These are phyloP conservation scores for Colletotrichum coccodes DNA, from an alignment of 2,329 filamentous ascomycete genomes.

Conservation along the genomic window DNA sequence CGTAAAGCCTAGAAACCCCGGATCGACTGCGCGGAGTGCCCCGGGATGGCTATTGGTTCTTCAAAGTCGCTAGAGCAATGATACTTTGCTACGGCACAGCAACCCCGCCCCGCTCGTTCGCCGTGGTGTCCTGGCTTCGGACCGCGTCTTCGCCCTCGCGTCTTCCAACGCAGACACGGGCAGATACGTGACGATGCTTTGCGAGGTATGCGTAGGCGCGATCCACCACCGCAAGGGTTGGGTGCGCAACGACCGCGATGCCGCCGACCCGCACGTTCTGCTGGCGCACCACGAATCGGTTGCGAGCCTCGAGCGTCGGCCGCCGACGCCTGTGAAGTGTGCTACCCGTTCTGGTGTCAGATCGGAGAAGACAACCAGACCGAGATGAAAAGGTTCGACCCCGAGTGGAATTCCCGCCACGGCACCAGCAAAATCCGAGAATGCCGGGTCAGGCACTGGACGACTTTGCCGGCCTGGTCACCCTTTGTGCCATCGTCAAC, in stretches of 20 bases:
- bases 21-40: too few species aligned
- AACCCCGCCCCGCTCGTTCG: not conserved
- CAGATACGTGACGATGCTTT: not conserved
- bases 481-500: not conserved
- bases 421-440: rapidly evolving
- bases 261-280: not conserved
- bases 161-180: not conserved
- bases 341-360: conserved; percentile 11
- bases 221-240: conserved; percentile 12
- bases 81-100: not conserved
- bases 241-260: not conserved
- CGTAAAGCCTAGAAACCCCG: too few species aligned
- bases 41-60: not conserved
- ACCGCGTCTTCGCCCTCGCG: not conserved
- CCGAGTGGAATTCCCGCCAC: not conserved
- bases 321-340: not conserved
- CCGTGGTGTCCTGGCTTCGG: too few species aligned
- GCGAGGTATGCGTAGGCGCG: not conserved
- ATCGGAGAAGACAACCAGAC: not conserved
- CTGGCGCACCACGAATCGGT: conserved; percentile 13
- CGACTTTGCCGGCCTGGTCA: not conserved
- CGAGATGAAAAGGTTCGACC: not conserved
- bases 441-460: not conserved
- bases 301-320: conserved; percentile 2
- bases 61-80: not conserved